These are phyloP conservation scores for Daldinia bambusicola DNA, from an alignment of 495 filamentous ascomycete species.

Conservation along the genomic window DNA sequence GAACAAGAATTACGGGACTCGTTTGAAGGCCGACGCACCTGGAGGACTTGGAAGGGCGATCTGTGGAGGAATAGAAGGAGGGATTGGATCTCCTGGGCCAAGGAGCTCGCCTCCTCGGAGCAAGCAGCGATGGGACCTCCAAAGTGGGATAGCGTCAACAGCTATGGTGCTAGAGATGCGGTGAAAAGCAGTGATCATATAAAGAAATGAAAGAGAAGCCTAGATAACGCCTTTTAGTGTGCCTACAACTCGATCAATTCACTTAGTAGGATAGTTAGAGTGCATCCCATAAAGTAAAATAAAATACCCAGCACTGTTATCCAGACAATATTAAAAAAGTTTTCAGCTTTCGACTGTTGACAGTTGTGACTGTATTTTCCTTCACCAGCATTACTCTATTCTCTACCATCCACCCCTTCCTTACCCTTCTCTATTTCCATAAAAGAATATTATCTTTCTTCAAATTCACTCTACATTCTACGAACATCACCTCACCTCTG, in stretches of 20 bases:
- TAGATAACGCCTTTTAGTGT: conserved; percentile 5
- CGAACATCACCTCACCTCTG: no score
- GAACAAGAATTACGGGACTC: conserved; percentile 77
- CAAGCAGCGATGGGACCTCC: conserved; percentile 7
- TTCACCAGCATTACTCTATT: background rate
- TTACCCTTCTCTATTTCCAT: background rate
- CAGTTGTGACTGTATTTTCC: background rate
- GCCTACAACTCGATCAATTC: background rate
- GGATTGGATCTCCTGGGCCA: conserved; percentile 78
- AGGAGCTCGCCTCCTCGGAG: conserved; percentile 56
- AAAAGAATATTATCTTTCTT: background rate
- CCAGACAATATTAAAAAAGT: background rate
- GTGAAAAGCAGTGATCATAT: conserved; percentile 2
- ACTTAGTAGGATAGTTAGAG: background rate
- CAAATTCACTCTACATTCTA: background rate
- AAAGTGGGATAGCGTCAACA: conserved; percentile 18
- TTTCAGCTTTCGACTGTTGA: background rate
- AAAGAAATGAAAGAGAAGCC: conserved; percentile 19
- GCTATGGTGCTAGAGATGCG: background rate
- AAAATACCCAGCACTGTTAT: conserved; percentile 4
- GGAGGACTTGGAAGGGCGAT: conserved; percentile 94
- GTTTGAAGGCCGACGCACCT: conserved; percentile 81
- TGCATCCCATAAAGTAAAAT: conserved; percentile 1
- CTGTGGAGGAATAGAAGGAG: conserved; percentile 69
- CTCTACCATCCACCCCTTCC: background rate